Percentiles rank a stretch among this genome's conserved stretches.
These are phyloP conservation scores for Raphanus raphanistrum DNA, from an alignment of 345 rosid species.

Conservation along the genomic window DNA sequence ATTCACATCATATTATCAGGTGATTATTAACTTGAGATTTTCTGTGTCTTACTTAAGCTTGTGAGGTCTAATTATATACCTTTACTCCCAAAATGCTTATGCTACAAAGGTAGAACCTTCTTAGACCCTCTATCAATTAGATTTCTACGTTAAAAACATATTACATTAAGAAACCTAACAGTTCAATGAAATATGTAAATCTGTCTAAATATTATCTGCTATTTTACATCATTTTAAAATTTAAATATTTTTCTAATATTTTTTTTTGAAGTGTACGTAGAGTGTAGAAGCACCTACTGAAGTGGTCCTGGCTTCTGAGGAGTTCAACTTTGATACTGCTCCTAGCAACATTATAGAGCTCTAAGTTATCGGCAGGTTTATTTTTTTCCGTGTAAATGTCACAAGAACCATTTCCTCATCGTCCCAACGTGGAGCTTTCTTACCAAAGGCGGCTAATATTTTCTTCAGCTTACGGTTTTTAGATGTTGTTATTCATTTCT, in stretches of 20 bases:
- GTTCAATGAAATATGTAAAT: background rate
- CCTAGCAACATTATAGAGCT: background rate
- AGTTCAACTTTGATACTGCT: slow-evolving; percentile 6
- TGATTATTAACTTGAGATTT: background rate
- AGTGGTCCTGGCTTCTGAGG: background rate
- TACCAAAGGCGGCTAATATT: background rate
- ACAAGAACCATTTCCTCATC: background rate
- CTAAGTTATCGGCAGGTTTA: background rate
- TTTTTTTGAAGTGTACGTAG: background rate
- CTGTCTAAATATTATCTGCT: background rate
- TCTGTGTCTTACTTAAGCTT: background rate
- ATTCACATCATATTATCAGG: background rate
- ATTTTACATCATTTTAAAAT: background rate
- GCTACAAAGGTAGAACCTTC: background rate
- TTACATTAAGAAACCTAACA: background rate
- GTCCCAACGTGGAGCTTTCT: background rate
- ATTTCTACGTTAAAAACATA: background rate
- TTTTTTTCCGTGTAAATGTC: background rate
- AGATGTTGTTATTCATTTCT: background rate
- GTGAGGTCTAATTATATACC: background rate
- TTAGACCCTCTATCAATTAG: no score
- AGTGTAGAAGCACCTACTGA: background rate
- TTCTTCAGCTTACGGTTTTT: background rate
- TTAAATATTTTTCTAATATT: background rate
- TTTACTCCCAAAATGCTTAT: background rate